Percentiles rank a stretch among this genome's conserved stretches.
Evolutionary conservation across 23 red algal genomes (phyloP).

Genomic region (Gracilariopsis chorda): DNA sequence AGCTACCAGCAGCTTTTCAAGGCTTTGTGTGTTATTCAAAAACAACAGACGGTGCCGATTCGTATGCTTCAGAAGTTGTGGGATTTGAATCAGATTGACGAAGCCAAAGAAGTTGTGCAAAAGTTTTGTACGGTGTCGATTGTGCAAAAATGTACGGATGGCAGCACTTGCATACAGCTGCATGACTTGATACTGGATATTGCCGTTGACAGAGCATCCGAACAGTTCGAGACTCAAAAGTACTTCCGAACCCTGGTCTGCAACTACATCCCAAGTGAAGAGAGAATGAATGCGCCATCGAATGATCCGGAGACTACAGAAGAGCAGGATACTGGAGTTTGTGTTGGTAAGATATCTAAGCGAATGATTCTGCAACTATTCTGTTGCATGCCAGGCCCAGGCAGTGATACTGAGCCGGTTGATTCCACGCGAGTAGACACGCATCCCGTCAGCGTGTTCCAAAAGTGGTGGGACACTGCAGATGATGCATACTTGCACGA

Average conservation of each 20-base stretch:
- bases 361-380: not conserved
- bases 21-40: not conserved
- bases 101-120: constrained; percentile 1
- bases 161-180: not conserved
- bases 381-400: not conserved
- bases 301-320: not conserved
- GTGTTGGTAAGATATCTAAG: too few species aligned
- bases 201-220: not conserved
- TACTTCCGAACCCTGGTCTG: not conserved
- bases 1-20: not conserved
- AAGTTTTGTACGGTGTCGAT: not conserved
- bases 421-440: not conserved
- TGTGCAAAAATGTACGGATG: not conserved
- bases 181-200: constrained; percentile 3
- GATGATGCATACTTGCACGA: not conserved
- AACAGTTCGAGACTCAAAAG: not conserved
- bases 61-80: constrained; percentile 21
- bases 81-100: not conserved
- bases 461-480: not conserved
- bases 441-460: not conserved
- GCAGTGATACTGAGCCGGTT: not conserved
- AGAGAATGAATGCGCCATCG: not conserved
- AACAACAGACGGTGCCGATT: not conserved
- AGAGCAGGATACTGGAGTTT: not conserved
- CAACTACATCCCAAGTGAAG: not conserved